Evolutionary conservation across 257 asterid genomes (phyloP), one percentile per base, ranked within the genome.

Genomic region (Cruciata laevipes): DNA sequence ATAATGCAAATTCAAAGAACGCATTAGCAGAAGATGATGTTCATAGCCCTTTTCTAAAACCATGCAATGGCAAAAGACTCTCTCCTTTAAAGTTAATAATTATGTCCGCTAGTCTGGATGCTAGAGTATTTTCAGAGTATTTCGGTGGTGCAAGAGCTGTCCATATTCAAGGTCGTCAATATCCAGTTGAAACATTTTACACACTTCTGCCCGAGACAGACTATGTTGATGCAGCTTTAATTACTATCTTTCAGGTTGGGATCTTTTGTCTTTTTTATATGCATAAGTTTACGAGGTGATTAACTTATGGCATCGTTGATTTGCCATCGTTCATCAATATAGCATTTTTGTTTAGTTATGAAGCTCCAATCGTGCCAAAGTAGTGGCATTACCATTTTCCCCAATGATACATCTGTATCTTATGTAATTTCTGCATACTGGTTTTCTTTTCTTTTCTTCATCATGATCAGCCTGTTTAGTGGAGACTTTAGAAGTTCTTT

Each of bases 101-200:
- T 71, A 93, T 93, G 99, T 93, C 99, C 47, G 99, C 99, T 74
- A 93, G 99, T 86, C 68, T 93, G 80, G 96, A 93, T 70, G 96
- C 97, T 67, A 87, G 76, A 35, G 77, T 78, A 42, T 93, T 93
- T 74, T 93, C 95, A 1, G 90, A 86, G 78, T 93, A 85, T 82
- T 93, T 86, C 76, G 89, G 90, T 74, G 91, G 95, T 64, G 97
- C 99, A 71, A 93, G 84, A 79, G 96, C 97, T 74, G 95, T 93
- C 72, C 99, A 90, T 74, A 95, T 90, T 64, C 89, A 80, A 82
- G 99, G 97, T 37, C 89, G 97, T 44, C 96, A 93, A 62, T 85
- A 75, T 83, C 97, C 94, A 16, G 96, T 90, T 61, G 95, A 90
- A 68, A 71, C 82, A 77, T 79, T 85, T 18, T 90, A 90, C 70